Conservation (phyloP, 1,284 basidiomycete genomes). For the Apiotrichum veenhuisii region DNA sequence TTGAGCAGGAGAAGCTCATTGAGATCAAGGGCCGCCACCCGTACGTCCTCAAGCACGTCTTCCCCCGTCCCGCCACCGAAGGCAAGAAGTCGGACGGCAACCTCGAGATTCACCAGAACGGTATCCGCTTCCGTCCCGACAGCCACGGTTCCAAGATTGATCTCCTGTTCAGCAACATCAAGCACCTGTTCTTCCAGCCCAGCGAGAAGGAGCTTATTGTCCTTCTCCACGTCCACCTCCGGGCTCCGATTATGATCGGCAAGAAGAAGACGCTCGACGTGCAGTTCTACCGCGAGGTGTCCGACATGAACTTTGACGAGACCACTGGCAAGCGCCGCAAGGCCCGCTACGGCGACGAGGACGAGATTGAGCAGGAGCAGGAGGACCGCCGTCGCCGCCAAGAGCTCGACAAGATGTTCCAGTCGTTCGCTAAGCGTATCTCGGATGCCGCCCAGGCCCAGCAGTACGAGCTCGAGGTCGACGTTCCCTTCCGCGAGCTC, state of each 20-base stretch:
- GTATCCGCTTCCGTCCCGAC: slow-evolving; percentile 85
- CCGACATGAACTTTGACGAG: slow-evolving; percentile 97
- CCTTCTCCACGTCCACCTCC: slow-evolving; percentile 90
- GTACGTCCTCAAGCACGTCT: slow-evolving; percentile 81
- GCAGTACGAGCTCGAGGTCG: slow-evolving; percentile 82
- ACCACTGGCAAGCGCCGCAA: slow-evolving; percentile 91
- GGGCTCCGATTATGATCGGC: slow-evolving; percentile 95
- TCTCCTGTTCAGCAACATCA: slow-evolving; percentile 94
- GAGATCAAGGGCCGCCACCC: slow-evolving; percentile 80
- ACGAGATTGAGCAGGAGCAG: slow-evolving; percentile 98
- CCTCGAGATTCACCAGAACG: slow-evolving; percentile 96
- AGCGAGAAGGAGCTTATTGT: slow-evolving; percentile 96
- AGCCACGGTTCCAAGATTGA: slow-evolving; percentile 77
- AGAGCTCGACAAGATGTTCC: slow-evolving; percentile 92
- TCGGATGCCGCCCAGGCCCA: slow-evolving; percentile 67
- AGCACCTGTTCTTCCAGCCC: slow-evolving; percentile 98
- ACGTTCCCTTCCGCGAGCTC: slow-evolving; percentile 95
- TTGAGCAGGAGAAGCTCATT: slow-evolving; percentile 86
- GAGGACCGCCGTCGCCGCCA: slow-evolving; percentile 87
- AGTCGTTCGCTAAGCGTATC: slow-evolving; percentile 87
- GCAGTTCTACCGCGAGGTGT: slow-evolving; percentile 97
- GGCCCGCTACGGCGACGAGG: slow-evolving; percentile 95
- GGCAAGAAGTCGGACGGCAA: slow-evolving; percentile 67
- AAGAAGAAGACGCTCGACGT: slow-evolving; percentile 98
- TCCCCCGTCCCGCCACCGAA: slow-evolving; percentile 74